These are phyloP conservation scores for Ogataea populi-albae DNA, from an alignment of 805 yeast genomes.

Conservation along the genomic window DNA sequence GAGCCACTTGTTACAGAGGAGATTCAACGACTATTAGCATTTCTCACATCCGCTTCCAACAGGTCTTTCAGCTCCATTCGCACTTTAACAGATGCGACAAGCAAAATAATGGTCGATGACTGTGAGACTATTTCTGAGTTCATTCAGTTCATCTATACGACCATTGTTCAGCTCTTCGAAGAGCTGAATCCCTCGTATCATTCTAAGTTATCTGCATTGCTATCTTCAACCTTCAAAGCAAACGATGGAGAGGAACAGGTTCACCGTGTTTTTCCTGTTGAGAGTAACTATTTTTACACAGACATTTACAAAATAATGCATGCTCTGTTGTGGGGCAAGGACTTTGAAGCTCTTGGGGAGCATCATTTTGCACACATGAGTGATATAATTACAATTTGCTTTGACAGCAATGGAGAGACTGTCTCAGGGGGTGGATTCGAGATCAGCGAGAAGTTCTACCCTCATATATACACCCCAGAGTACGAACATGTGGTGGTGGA, in stretches of 20 bases:
- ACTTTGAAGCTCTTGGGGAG: conserved; percentile 21
- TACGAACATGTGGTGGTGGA: conserved; percentile 22
- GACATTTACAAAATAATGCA: conserved; percentile 35
- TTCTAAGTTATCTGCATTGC: conserved; percentile 15
- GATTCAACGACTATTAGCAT: conserved; percentile 38
- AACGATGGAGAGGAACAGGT: conserved; percentile 13
- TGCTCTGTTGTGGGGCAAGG: conserved; percentile 31
- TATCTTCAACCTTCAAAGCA: conserved; percentile 18
- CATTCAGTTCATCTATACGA: conserved; percentile 20
- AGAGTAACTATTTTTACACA: conserved; percentile 27
- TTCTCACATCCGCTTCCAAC: conserved; percentile 33
- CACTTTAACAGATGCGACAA: conserved; percentile 31
- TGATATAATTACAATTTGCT: conserved; percentile 34
- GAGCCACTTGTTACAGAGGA: conserved; percentile 34
- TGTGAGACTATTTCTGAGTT: conserved; percentile 30
- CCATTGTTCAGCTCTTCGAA: conserved; percentile 21
- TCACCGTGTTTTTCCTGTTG: conserved; percentile 34
- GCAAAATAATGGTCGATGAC: conserved; percentile 26
- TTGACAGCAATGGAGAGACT: conserved; percentile 30
- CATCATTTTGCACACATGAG: conserved; percentile 26
- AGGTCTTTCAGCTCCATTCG: conserved; percentile 39
- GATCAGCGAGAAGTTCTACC: conserved; percentile 34
- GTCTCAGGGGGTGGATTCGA: conserved; percentile 29
- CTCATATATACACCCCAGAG: conserved; percentile 37
- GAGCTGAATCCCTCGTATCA: conserved; percentile 11